Evolutionary conservation across 2,329 filamentous ascomycete species (phyloP), one percentile per base, ranked within the genome.

Genomic region (Nannizziopsis barbatae): DNA sequence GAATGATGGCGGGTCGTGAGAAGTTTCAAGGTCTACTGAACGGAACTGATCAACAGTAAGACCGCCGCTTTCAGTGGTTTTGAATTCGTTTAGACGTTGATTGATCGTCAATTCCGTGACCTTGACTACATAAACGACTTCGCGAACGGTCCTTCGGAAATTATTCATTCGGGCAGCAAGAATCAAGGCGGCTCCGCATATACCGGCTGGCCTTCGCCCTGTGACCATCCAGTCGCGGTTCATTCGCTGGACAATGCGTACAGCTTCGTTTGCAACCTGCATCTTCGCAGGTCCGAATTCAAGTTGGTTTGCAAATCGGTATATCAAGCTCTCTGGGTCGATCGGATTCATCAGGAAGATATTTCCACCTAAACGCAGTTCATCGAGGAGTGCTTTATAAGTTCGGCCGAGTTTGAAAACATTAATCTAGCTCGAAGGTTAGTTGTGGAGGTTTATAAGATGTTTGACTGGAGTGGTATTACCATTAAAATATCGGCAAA

Each of bases 131-230:
- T 95, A 96, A n/a, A 96, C 90, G 7, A 98, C 85, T 66, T 98
- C 92, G 27, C 88, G 80, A 10, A 94, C 81, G 0, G 88, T 95
- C 14, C 92, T 82, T 39, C 90, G 84, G 62, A 93, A 98, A 66
- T 96, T 96, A 75, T 95, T 94, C 84, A 96, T 96, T 45, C 92
- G 84, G 7, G 92, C 90, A 5, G 92, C 92, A 64, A 98, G 83
- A 52, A 98, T 85, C 42, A 98, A 76, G 56, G 89, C 94, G 10
- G 92, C 92, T 53, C 92, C 92, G 64, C 89, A 95, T 47, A 96
- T 83, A 56, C 92, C 92, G 5, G 90, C 90, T 12, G 92, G 92
- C 36, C 92, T 83, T 60, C 92, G 84, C 58, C 92, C 92, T 62
- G 89, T 87, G 41, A 89, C 83, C 79, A 98, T 96, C 89, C 92